phyloP scores from a whole-genome alignment of 257 asterid species.

The Phtheirospermum japonicum region DNA sequence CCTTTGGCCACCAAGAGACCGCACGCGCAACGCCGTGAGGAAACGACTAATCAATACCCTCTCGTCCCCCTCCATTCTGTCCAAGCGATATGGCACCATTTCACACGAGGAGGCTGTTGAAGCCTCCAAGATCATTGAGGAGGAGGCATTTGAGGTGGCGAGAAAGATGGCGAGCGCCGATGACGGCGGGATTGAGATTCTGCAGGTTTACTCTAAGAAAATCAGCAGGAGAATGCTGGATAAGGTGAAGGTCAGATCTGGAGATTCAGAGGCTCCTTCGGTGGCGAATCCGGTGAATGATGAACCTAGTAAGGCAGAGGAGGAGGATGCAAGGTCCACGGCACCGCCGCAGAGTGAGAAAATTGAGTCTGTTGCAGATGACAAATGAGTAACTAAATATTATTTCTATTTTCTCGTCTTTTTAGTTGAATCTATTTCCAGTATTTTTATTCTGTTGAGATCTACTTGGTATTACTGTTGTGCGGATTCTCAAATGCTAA shows the following conservation, averaged over 20 bases:
- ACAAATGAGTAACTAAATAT: no score
- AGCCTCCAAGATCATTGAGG: constrained; percentile 58
- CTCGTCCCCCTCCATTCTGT: constrained; percentile 66
- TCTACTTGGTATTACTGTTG: constrained; percentile 23
- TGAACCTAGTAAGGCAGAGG: no score
- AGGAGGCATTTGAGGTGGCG: constrained; percentile 60
- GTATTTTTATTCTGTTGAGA: constrained; percentile 29
- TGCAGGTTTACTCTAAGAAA: constrained; percentile 84
- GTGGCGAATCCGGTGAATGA: constrained; percentile 25
- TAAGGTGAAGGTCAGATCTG: constrained; percentile 78
- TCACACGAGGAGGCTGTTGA: constrained; percentile 63
- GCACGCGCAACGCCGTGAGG: constrained; percentile 82
- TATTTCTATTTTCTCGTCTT: constrained; percentile 19
- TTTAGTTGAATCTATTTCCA: constrained; percentile 18
- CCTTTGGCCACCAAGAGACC: constrained; percentile 89
- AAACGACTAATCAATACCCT: constrained; percentile 74
- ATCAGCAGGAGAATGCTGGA: constrained; percentile 82
- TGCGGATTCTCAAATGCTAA: constrained; percentile 23
- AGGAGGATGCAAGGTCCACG: no score
- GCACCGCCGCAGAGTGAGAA: no score
- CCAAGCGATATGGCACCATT: constrained; percentile 80
- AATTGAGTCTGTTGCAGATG: no score
- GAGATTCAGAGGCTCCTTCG: constrained; percentile 30
- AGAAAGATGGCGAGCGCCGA: constrained; percentile 40
- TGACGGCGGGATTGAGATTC: constrained; percentile 74